These are phyloP conservation scores for Cladophialophora carrionii DNA, from an alignment of 2,329 filamentous ascomycete genomes.

Conservation along the genomic window DNA sequence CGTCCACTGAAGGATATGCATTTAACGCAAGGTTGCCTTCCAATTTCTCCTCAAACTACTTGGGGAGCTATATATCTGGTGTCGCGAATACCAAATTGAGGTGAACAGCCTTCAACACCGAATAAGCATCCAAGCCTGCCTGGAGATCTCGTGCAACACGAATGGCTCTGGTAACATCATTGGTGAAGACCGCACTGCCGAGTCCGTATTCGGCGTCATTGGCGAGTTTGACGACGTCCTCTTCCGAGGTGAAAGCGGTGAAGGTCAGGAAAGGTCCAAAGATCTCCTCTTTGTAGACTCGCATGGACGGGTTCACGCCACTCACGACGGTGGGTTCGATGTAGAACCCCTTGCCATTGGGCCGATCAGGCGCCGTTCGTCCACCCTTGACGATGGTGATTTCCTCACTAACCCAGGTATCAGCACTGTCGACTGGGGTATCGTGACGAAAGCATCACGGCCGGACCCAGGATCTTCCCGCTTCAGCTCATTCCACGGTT, in stretches of 20 bases:
- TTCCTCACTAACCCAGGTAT: background rate
- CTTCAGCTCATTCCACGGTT: background rate
- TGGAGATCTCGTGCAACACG: conserved; percentile 21
- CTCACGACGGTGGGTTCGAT: background rate
- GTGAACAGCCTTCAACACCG: background rate
- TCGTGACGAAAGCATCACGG: background rate
- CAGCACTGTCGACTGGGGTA: background rate
- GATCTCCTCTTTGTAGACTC: background rate
- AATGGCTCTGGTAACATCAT: background rate
- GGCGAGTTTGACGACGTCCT: background rate
- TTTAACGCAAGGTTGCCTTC: too few species aligned
- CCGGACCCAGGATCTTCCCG: background rate
- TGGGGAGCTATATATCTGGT: background rate
- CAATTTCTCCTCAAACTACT: too few species aligned
- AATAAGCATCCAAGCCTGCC: conserved; percentile 35
- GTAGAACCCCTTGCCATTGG: background rate
- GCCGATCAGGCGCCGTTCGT: background rate
- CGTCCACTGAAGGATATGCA: too few species aligned
- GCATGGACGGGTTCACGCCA: background rate
- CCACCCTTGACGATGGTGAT: background rate
- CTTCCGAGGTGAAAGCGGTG: background rate
- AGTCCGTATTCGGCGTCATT: background rate
- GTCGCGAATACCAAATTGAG: background rate
- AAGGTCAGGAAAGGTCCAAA: background rate
- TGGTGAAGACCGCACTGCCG: background rate